Evolutionary conservation across 2,329 filamentous ascomycete species (phyloP).

Genomic region (Lachnellula hyalina): DNA sequence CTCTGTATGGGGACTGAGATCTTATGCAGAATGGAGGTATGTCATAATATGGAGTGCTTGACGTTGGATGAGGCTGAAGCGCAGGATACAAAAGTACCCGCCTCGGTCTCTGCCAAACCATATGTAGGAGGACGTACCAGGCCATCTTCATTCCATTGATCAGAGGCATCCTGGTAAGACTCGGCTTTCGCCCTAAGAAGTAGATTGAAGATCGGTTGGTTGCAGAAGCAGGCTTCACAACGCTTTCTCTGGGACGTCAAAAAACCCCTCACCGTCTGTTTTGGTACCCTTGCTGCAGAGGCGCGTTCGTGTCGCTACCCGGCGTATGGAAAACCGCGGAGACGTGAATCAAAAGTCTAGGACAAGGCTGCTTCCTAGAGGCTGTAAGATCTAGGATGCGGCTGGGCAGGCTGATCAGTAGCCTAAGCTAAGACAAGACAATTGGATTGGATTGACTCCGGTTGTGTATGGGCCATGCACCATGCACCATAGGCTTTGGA

Average conservation of each 20-base stretch:
- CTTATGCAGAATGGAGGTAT: neutral
- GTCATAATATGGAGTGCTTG: neutral
- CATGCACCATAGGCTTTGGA: conserved; percentile 9
- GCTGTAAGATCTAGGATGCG: conserved; percentile 11
- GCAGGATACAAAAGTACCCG: neutral
- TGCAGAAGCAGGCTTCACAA: conserved; percentile 10
- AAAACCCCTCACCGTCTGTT: conserved; percentile 18
- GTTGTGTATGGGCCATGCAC: conserved; percentile 4
- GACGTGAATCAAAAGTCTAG: conserved; percentile 8
- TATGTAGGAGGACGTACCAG: conserved; percentile 48
- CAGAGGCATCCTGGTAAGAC: conserved; percentile 50
- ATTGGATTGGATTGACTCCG: conserved; percentile 4
- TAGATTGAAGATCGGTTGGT: conserved; percentile 12
- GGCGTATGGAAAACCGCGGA: conserved; percentile 14
- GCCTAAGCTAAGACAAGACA: conserved; percentile 3
- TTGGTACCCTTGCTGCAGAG: neutral
- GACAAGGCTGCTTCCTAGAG: conserved; percentile 3
- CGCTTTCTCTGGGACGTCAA: conserved; percentile 13
- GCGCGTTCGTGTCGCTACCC: conserved; percentile 4
- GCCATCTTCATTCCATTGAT: conserved; percentile 69
- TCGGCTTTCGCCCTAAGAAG: conserved; percentile 7
- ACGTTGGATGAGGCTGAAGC: conserved; percentile 13
- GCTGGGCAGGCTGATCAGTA: neutral
- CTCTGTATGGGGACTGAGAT: neutral
- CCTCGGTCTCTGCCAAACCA: conserved; percentile 8